Conservation (phyloP, 768 basidiomycete genomes). For the Leccinum variicolor region DNA sequence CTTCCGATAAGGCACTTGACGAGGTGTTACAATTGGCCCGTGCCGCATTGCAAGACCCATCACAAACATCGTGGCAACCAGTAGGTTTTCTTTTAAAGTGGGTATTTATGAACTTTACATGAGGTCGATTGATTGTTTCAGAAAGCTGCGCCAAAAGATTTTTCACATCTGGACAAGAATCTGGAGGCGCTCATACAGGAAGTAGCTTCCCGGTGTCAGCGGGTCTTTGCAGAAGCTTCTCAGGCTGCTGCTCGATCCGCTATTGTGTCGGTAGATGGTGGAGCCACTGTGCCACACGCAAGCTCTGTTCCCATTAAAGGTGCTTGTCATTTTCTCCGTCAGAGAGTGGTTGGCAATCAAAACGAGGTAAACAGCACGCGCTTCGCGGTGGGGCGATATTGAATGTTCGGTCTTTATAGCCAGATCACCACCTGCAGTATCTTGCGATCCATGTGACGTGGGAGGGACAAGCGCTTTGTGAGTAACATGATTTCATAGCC, state of each 20-base stretch:
- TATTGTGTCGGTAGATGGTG: conserved; percentile 33
- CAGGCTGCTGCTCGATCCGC: conserved; percentile 64
- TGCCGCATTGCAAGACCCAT: conserved; percentile 44
- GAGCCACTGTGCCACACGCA: conserved; percentile 29
- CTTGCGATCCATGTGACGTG: conserved; percentile 45
- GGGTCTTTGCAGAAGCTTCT: conserved; percentile 60
- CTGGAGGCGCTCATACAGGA: conserved; percentile 62
- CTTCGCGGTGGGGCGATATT: conserved; percentile 23
- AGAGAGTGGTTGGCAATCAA: conserved; percentile 46
- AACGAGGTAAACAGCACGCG: conserved; percentile 46
- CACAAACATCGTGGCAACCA: conserved; percentile 47
- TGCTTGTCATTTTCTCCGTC: conserved; percentile 43
- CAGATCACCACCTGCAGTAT: conserved; percentile 48
- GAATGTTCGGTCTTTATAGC: conserved; percentile 32
- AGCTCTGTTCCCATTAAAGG: conserved; percentile 29
- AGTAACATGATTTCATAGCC: conserved; percentile 32
- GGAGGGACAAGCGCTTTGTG: conserved; percentile 43
- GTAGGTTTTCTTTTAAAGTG: conserved; percentile 41
- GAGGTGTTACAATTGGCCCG: conserved; percentile 48
- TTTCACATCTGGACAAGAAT: conserved; percentile 63
- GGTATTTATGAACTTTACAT: conserved; percentile 21
- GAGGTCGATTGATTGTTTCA: conserved; percentile 35
- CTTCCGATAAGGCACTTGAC: conserved; percentile 24
- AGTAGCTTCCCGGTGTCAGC: conserved; percentile 56
- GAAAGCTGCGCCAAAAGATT: conserved; percentile 47